Evolutionary conservation across 805 yeast species (phyloP).

Genomic region (Wickerhamiella occidentalis): DNA sequence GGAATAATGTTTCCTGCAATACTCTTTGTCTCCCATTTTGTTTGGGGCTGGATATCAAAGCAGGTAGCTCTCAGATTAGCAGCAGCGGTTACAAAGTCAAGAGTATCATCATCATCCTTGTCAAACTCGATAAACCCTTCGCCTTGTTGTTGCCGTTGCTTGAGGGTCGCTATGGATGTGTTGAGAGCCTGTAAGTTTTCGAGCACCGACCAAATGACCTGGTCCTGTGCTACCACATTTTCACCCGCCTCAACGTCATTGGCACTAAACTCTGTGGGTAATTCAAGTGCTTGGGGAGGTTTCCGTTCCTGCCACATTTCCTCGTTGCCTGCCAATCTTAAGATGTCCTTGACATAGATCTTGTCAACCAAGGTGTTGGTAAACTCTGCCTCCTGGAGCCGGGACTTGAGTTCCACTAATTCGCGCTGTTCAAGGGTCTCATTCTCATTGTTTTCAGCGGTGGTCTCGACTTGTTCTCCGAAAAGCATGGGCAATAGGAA

Average conservation of each 20-base stretch:
- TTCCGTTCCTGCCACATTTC: conserved; percentile 59
- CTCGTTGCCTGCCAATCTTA: conserved; percentile 55
- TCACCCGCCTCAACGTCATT: conserved; percentile 17
- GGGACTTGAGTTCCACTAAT: conserved; percentile 24
- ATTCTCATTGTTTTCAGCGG: conserved; percentile 41
- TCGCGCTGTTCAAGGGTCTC: conserved; percentile 31
- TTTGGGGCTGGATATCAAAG: conserved; percentile 73
- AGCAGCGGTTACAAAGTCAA: conserved; percentile 79
- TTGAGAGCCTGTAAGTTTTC: conserved; percentile 54
- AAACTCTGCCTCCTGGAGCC: conserved; percentile 29
- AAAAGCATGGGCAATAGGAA: conserved; percentile 75
- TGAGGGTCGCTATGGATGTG: conserved; percentile 38
- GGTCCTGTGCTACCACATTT: conserved; percentile 30
- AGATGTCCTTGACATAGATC: conserved; percentile 66
- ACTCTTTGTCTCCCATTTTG: conserved; percentile 69
- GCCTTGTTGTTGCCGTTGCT: conserved; percentile 35
- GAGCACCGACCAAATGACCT: conserved; percentile 44
- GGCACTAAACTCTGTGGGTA: conserved; percentile 18
- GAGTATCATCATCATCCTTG: conserved; percentile 88
- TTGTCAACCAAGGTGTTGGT: conserved; percentile 26
- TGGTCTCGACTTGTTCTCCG: conserved; percentile 38
- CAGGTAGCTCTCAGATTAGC: conserved; percentile 83
- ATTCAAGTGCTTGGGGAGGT: conserved; percentile 52
- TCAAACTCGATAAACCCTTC: conserved; percentile 48
- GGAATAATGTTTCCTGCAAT: conserved; percentile 98